Conservation (phyloP, 176 grass and related monocot genomes). For the Secale cereale region DNA sequence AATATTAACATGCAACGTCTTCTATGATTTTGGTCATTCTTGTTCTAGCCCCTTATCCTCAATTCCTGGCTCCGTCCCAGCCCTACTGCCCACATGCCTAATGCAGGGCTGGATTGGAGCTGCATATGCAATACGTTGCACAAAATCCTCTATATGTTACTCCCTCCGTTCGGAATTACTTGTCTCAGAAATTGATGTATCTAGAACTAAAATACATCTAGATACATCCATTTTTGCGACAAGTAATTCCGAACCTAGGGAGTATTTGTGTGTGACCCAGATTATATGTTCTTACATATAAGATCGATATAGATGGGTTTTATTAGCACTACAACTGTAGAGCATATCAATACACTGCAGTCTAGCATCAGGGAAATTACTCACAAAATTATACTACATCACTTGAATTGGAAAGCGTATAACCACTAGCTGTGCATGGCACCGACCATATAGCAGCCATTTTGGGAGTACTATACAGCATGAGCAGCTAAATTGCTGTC, state of each 20-base stretch:
- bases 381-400: background rate
- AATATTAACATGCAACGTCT: too few species aligned
- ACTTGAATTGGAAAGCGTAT: background rate
- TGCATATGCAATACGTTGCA: background rate
- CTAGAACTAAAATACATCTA: too few species aligned
- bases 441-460: background rate
- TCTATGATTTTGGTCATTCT: too few species aligned
- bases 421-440: background rate
- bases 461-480: background rate
- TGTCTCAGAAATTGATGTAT: too few species aligned
- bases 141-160: background rate
- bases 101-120: background rate
- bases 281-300: background rate
- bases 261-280: background rate
- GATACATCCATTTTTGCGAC: too few species aligned
- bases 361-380: background rate
- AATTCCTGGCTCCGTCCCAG: too few species aligned
- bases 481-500: background rate
- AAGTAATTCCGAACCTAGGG: too few species aligned
- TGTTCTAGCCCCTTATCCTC: too few species aligned
- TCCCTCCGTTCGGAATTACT: too few species aligned
- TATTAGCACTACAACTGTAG: background rate
- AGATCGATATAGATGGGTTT: background rate
- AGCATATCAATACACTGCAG: background rate
- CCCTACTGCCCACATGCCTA: background rate